Conservation (phyloP, 345 rosid genomes). For the Hirschfeldia incana region DNA sequence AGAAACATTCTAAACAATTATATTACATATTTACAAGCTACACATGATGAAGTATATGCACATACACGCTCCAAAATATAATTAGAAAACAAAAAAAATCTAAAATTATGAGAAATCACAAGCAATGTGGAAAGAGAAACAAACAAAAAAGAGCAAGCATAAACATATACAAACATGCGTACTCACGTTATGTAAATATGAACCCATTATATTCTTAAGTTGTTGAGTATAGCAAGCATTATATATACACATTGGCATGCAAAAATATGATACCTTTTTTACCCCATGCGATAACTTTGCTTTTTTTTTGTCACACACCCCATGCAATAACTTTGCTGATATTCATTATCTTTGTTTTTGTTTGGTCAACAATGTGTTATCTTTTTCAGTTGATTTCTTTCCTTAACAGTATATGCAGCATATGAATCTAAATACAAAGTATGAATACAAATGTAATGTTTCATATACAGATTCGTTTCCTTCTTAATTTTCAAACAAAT, state of each 20-base stretch:
- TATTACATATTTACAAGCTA: not conserved
- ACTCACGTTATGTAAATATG: slow-evolving; percentile 4
- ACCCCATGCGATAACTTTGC: not conserved
- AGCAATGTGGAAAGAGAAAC: not conserved
- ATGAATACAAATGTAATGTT: not conserved
- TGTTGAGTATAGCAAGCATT: not conserved
- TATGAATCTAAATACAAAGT: not conserved
- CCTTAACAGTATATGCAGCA: not conserved
- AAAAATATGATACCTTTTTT: not conserved
- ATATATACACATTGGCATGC: not conserved
- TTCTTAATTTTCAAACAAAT: not conserved
- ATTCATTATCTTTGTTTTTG: not conserved
- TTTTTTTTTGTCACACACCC: too few species aligned
- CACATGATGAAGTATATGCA: too few species aligned
- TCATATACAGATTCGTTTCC: not conserved
- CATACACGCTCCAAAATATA: not conserved
- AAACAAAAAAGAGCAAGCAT: not conserved
- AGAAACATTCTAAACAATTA: not conserved
- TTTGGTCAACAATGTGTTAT: not conserved
- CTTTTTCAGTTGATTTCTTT: not conserved
- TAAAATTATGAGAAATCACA: not conserved
- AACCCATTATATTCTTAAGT: not conserved
- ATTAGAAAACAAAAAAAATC: not conserved
- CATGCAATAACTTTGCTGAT: not conserved
- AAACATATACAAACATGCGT: not conserved